Conservation (phyloP, 441 rosid genomes). For the Populus hybrid region DNA sequence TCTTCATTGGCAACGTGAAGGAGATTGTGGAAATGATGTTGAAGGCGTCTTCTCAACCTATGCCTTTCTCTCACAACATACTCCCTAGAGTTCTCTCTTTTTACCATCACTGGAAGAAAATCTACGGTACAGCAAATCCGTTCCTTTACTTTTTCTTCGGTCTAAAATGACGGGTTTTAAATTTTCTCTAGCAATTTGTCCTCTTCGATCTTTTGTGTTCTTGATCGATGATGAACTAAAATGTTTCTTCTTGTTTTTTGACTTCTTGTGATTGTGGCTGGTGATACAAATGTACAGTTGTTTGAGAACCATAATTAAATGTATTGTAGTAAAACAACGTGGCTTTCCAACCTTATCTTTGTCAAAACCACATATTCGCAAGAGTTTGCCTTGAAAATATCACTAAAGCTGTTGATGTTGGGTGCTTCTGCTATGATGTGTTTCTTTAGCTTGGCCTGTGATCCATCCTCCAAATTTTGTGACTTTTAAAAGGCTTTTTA, state of each 20-base stretch:
- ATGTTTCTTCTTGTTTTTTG: too few species aligned
- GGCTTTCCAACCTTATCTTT: neutral
- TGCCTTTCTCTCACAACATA: conserved; percentile 88
- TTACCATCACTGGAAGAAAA: conserved; percentile 93
- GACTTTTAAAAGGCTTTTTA: conserved; percentile 28
- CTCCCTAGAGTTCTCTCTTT: conserved; percentile 92
- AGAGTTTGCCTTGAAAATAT: conserved; percentile 10
- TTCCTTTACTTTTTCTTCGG: neutral
- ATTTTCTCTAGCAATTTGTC: neutral
- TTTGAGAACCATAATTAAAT: neutral
- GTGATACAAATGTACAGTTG: neutral
- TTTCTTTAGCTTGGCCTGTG: conserved; percentile 15
- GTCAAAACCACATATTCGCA: neutral
- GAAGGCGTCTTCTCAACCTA: conserved; percentile 87
- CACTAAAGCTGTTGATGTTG: conserved; percentile 12
- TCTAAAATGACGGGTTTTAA: neutral
- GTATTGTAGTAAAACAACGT: neutral
- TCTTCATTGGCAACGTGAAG: conserved; percentile 89
- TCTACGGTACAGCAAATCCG: conserved; percentile 54
- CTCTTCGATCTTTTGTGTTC: neutral
- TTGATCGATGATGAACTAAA: neutral
- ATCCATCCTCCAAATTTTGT: conserved; percentile 31
- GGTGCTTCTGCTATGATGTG: conserved; percentile 23
- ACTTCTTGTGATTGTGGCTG: neutral
- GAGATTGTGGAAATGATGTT: conserved; percentile 89